Evolutionary conservation across 2,329 filamentous ascomycete genomes (phyloP), one percentile per base, ranked within the genome.

Genomic region (Talaromyces piceae): DNA sequence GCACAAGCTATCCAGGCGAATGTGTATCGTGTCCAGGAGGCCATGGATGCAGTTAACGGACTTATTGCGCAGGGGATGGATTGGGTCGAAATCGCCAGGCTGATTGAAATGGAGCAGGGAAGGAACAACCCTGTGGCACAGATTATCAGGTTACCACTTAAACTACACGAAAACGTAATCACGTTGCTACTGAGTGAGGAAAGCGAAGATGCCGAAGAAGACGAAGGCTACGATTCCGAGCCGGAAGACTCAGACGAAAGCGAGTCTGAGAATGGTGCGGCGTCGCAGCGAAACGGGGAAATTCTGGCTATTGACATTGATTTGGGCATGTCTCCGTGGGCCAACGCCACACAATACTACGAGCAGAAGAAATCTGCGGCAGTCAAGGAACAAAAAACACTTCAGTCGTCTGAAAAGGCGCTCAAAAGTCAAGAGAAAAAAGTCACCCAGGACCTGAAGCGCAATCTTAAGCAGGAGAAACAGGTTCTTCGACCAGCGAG

Each of bases 51-150:
- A 3, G 85, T 98, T 49, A 97, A 95, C 66, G 88, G 88, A 0
- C 74, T 97, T n/a, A 82, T 98, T 54, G 82, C 82, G 4, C 89
- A 95, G 63, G 91, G 91, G 9, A 97, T 97, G 90, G 93, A 98
- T 61, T 98, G 93, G 93, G 83, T 89, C 9, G 87, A 96, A 58
- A 91, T 97, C 61, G 88, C 81, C 8, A 87, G 86, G 53, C 73
- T 98, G 55, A 87, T 98, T 48, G 89, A 95, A 65, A 81, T 89
- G 58, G 91, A 97, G 65, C 87, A 94, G 66, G 82, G 77, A 54
- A 78, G 84, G 45, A 77, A 82, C 25, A 98, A 98, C 58, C 82
- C 88, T 0, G 90, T 98, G 6, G 93, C 93, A 1, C 79, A 86
- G 52, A 83, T 90, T 41, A 95, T 98, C 62, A 87, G 87, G 64